Evolutionary conservation across 257 asterid genomes (phyloP).

Genomic region (Nicotiana obtusifolia): DNA sequence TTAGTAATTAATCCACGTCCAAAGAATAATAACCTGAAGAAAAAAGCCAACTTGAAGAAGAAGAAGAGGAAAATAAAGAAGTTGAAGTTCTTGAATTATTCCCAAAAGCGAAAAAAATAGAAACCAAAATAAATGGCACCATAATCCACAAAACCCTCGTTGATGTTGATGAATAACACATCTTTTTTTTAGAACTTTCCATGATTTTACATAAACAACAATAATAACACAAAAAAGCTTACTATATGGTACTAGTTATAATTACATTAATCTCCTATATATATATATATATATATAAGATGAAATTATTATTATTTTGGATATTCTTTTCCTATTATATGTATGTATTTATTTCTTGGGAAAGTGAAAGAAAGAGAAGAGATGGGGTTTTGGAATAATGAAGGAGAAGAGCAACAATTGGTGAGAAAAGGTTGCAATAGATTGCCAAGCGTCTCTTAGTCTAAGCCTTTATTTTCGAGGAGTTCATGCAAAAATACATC

Average conservation of each 20-base stretch:
- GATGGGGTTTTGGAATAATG: not conserved
- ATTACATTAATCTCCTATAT: not conserved
- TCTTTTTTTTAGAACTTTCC: constrained; percentile 29
- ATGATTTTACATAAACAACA: not conserved
- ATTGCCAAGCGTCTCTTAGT: constrained; percentile 62
- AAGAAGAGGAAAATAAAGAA: not conserved
- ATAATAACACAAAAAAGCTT: not conserved
- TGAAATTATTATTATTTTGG: not conserved
- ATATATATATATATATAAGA: not conserved
- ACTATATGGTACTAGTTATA: not conserved
- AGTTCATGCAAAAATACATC: constrained; percentile 47
- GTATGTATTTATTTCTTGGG: not conserved
- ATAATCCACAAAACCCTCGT: constrained; percentile 42
- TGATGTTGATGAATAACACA: constrained; percentile 32
- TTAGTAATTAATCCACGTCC: constrained; percentile 12
- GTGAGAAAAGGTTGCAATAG: constrained; percentile 48
- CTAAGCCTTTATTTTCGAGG: constrained; percentile 39
- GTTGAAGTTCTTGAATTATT: constrained; percentile 13
- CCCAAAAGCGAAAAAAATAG: constrained; percentile 22
- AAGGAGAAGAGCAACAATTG: constrained; percentile 21
- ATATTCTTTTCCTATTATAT: not conserved
- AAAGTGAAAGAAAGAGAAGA: constrained; percentile 13
- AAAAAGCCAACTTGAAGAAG: constrained; percentile 24
- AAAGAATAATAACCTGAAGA: constrained; percentile 23
- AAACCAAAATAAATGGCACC: constrained; percentile 40